phyloP scores from a whole-genome alignment of 352 stramenopile genomes.

The Pythium sp. region DNA sequence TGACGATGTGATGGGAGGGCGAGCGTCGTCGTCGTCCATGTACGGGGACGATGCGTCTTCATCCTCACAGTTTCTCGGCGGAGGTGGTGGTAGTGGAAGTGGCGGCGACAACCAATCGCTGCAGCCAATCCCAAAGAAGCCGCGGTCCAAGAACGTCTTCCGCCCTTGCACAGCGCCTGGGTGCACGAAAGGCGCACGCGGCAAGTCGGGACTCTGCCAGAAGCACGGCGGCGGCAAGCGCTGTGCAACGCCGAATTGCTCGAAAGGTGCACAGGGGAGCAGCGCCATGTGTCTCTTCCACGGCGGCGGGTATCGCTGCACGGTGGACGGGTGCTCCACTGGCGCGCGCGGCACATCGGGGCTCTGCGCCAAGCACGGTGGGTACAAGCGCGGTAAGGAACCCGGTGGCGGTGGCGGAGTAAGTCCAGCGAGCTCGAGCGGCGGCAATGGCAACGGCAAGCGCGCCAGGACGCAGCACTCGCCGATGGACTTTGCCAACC shows the following conservation, averaged over 20 bases:
- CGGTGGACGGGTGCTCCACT: slow-evolving; percentile 63
- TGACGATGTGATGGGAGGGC: not conserved
- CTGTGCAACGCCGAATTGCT: slow-evolving; percentile 53
- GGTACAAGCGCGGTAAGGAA: slow-evolving; percentile 61
- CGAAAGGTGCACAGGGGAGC: slow-evolving; percentile 81
- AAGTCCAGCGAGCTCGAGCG: slow-evolving; percentile 6
- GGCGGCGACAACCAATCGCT: slow-evolving; percentile 18
- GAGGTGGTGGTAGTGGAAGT: not conserved
- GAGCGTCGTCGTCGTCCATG: not conserved
- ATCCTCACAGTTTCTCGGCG: not conserved
- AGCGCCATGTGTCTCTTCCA: slow-evolving; percentile 80
- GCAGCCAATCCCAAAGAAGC: slow-evolving; percentile 51
- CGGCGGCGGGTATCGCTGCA: slow-evolving; percentile 83
- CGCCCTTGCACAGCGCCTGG: slow-evolving; percentile 53
- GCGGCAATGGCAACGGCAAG: slow-evolving; percentile 11
- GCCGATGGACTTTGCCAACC: slow-evolving; percentile 5
- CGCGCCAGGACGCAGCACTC: slow-evolving; percentile 21
- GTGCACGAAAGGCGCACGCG: slow-evolving; percentile 75
- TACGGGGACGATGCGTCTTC: not conserved
- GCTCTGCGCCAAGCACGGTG: slow-evolving; percentile 76
- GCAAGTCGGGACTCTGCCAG: slow-evolving; percentile 81
- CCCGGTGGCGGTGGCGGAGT: not conserved
- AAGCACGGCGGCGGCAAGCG: slow-evolving; percentile 85
- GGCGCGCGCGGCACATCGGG: slow-evolving; percentile 71
- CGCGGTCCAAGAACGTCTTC: slow-evolving; percentile 72